phyloP scores from a whole-genome alignment of 2,329 filamentous ascomycete genomes.

The Diaporthe sp. region DNA sequence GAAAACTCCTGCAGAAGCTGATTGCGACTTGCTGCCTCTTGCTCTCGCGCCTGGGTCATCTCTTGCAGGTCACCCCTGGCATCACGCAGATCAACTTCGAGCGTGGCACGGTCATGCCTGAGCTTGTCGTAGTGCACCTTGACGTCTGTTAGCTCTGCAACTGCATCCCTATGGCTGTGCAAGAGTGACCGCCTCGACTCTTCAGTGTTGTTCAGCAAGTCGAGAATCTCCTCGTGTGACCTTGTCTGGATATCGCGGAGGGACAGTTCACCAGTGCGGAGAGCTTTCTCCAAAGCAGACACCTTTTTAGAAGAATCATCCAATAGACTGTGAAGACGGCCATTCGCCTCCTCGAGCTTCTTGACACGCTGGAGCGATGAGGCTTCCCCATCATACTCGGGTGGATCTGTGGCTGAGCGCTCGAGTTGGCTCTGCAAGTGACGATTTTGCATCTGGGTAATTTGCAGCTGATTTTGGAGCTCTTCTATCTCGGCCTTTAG shows the following conservation, averaged over 20 bases:
- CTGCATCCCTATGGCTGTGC: constrained; percentile 85
- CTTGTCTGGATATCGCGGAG: constrained; percentile 91
- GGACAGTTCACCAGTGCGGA: constrained; percentile 87
- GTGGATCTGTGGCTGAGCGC: constrained; percentile 69
- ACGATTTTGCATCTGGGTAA: constrained; percentile 94
- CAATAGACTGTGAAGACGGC: constrained; percentile 89
- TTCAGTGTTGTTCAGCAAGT: constrained; percentile 92
- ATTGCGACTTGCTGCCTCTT: constrained; percentile 86
- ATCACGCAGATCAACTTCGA: constrained; percentile 91
- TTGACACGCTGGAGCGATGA: constrained; percentile 85
- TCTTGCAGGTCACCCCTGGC: constrained; percentile 86
- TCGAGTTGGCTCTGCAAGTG: constrained; percentile 91
- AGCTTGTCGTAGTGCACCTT: constrained; percentile 89
- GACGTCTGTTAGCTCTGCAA: constrained; percentile 86
- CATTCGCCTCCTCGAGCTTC: constrained; percentile 93
- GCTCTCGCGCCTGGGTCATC: constrained; percentile 80
- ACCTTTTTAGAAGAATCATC: constrained; percentile 95
- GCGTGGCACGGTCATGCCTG: constrained; percentile 79
- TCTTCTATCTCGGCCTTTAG: constrained; percentile 90
- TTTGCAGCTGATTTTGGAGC: constrained; percentile 91
- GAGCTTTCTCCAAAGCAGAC: constrained; percentile 85
- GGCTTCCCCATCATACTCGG: constrained; percentile 76
- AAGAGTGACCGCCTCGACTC: constrained; percentile 85
- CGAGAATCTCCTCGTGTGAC: constrained; percentile 93
- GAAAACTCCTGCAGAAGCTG: constrained; percentile 93